Conservation (phyloP, 441 rosid genomes). For the Hypseocharis bilobata region DNA sequence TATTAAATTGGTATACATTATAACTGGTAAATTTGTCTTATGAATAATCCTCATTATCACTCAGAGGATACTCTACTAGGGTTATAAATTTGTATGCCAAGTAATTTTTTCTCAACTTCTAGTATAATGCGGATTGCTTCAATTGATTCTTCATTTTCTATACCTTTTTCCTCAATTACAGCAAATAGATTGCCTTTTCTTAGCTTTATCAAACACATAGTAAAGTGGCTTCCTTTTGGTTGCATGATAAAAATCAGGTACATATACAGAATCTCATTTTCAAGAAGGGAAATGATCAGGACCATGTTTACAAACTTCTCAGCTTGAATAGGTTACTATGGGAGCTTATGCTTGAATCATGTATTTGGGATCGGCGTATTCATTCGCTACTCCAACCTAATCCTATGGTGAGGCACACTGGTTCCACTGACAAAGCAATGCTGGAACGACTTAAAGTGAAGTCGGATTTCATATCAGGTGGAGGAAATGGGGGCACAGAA, state of each 20-base stretch:
- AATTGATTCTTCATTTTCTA: not conserved
- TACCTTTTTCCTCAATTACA: not conserved
- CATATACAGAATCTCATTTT: conserved; percentile 34
- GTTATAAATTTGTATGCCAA: not conserved
- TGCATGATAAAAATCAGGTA: conserved; percentile 27
- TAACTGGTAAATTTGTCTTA: not conserved
- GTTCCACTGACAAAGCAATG: conserved; percentile 28
- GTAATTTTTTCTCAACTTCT: not conserved
- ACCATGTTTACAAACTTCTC: conserved; percentile 40
- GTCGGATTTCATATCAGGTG: conserved; percentile 17
- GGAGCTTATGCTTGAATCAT: conserved; percentile 75
- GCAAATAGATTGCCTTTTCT: not conserved
- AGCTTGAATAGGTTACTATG: conserved; percentile 54
- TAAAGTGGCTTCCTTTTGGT: not conserved
- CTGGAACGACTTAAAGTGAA: conserved; percentile 26
- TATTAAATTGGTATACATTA: not conserved
- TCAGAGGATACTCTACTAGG: not conserved
- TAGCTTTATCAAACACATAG: not conserved
- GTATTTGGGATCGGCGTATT: conserved; percentile 67
- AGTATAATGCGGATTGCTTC: not conserved
- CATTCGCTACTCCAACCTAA: conserved; percentile 50
- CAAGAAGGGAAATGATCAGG: conserved; percentile 35
- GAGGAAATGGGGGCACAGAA: conserved; percentile 24
- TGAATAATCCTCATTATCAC: not conserved
- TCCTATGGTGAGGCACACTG: conserved; percentile 31